These are phyloP conservation scores for Rhodamnia rubescens DNA, from an alignment of 345 rosid species.

Conservation along the genomic window DNA sequence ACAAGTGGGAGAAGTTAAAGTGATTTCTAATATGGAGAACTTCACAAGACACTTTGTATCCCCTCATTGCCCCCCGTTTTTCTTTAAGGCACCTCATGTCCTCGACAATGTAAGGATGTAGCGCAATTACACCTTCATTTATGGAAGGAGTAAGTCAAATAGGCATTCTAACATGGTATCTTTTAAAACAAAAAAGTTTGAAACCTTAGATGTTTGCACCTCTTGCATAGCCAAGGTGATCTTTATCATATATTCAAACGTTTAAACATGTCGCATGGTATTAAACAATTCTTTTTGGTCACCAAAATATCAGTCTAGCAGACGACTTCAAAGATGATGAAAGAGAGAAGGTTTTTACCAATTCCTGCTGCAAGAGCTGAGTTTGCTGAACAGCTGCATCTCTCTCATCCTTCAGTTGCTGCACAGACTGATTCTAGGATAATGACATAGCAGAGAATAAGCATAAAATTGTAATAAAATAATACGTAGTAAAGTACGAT, in stretches of 20 bases:
- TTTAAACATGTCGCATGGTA: neutral
- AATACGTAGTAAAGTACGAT: neutral
- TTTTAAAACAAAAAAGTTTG: neutral
- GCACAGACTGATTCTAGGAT: slow-evolving; percentile 37
- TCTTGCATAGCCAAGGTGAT: neutral
- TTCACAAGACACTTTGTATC: neutral
- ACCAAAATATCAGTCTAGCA: neutral
- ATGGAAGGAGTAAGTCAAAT: neutral
- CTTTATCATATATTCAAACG: neutral
- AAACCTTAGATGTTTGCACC: neutral
- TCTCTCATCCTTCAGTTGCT: slow-evolving; percentile 69
- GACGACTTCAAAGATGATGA: neutral
- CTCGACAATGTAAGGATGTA: neutral
- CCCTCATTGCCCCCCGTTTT: neutral
- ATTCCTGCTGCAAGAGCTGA: slow-evolving; percentile 67
- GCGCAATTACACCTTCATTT: neutral
- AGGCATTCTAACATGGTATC: neutral
- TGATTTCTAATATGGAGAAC: neutral
- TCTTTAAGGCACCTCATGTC: neutral
- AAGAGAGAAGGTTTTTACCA: slow-evolving; percentile 30
- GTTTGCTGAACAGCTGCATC: slow-evolving; percentile 67
- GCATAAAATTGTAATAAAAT: neutral
- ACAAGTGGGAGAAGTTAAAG: neutral
- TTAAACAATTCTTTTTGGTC: neutral
- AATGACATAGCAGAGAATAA: neutral